Percentiles rank a stretch among this genome's conserved stretches.
These are phyloP conservation scores for Fagus sylvatica DNA, from an alignment of 306 rosid species.

Conservation along the genomic window DNA sequence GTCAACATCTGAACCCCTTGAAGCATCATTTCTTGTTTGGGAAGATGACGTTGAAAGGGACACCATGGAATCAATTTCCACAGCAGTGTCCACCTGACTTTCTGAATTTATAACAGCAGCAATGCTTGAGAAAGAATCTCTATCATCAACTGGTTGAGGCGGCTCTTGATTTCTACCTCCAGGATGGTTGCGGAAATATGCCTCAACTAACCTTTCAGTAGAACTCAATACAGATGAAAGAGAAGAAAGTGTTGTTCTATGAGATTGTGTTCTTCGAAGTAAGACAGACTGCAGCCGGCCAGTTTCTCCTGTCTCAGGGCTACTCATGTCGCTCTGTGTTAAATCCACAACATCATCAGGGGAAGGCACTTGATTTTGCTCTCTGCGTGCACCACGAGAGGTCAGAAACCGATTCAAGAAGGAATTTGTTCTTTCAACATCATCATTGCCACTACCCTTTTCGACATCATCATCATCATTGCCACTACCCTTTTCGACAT, in stretches of 20 bases:
- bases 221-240: slow-evolving; percentile 61
- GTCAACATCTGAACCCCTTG: slow-evolving; percentile 82
- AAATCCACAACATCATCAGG: slow-evolving; percentile 61
- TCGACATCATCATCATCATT: slow-evolving; percentile 74
- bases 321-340: slow-evolving; percentile 38
- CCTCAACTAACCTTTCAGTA: slow-evolving; percentile 69
- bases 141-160: slow-evolving; percentile 70
- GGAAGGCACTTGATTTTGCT: slow-evolving; percentile 44
- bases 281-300: slow-evolving; percentile 50
- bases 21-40: slow-evolving; percentile 70
- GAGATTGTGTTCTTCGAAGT: slow-evolving; percentile 63
- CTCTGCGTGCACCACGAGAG: slow-evolving; percentile 80
- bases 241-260: slow-evolving; percentile 54
- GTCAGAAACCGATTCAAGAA: slow-evolving; percentile 74
- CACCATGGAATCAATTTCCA: slow-evolving; percentile 89
- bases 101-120: slow-evolving; percentile 88
- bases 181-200: slow-evolving; percentile 53
- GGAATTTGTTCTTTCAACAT: slow-evolving; percentile 62
- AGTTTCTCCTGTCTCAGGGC: slow-evolving; percentile 52
- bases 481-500: slow-evolving; percentile 59
- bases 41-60: slow-evolving; percentile 91
- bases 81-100: slow-evolving; percentile 85
- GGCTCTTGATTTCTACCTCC: slow-evolving; percentile 63
- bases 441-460: no score
- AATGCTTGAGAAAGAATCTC: slow-evolving; percentile 88